phyloP scores from a whole-genome alignment of 108 stramenopile genomes.

The Nitzschia sp. region DNA sequence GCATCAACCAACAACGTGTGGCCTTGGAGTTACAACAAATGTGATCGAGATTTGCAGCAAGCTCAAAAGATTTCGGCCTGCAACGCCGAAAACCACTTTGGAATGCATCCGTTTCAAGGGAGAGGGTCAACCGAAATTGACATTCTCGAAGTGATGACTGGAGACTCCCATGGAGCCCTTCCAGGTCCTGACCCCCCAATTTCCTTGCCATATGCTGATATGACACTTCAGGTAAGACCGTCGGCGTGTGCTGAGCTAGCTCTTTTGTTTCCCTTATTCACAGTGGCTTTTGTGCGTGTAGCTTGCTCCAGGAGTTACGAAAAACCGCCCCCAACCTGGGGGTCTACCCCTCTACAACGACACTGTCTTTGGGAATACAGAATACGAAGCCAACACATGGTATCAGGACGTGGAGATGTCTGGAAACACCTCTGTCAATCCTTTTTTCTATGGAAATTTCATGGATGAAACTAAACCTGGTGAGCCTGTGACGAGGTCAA shows the following conservation, averaged over 20 bases:
- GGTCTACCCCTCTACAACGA: conserved; percentile 58
- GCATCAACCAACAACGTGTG: conserved; percentile 82
- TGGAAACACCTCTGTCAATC: conserved; percentile 89
- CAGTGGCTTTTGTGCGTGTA: conserved; percentile 11
- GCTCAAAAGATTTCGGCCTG: conserved; percentile 91
- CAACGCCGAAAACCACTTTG: conserved; percentile 87
- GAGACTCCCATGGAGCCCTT: conserved; percentile 61
- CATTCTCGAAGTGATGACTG: conserved; percentile 93
- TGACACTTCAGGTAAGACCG: conserved; percentile 80
- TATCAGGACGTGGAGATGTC: conserved; percentile 76
- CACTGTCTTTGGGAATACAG: conserved; percentile 53
- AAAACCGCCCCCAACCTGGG: conserved; percentile 84
- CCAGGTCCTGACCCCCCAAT: conserved; percentile 68
- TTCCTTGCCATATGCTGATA: conserved; percentile 78
- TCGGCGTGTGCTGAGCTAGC: no score
- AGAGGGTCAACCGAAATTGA: conserved; percentile 97
- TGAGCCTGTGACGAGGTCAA: conserved; percentile 79
- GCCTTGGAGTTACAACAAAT: conserved; percentile 87
- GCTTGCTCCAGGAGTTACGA: conserved; percentile 86
- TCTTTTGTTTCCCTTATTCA: not conserved
- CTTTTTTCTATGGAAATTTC: conserved; percentile 94
- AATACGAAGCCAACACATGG: conserved; percentile 71
- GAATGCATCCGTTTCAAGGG: conserved; percentile 82
- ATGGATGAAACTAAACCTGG: conserved; percentile 79
- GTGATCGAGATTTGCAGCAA: conserved; percentile 84